Base-by-base conservation (phyloP, 2,329 filamentous ascomycete species). In the Fusarium falciforme region DNA sequence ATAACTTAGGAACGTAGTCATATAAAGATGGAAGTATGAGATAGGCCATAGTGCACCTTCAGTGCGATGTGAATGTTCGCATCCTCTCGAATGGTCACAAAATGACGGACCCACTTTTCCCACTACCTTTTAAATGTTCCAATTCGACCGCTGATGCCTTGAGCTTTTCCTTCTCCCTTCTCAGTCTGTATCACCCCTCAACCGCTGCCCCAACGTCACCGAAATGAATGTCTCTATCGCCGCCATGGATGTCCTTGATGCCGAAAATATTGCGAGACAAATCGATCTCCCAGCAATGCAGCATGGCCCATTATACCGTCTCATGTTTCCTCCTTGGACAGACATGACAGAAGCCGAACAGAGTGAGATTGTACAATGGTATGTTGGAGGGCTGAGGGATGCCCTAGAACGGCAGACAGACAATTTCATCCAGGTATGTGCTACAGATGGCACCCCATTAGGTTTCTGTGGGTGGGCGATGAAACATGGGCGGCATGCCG, bases 171-270 rank as follows among this genome's bases (percentile, higher is more conserved):
- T 31, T 10, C 11, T 31, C 9, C 29, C 29, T 31, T 9, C 29
- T 29, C 27, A 29, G 29, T 31, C 11, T 31, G 9, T 31, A 31
- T 31, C 29, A 31, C 29, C 29, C 3, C 29, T 31, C 3, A 4
- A 31, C 29, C 29, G 29, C 29, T 31, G 9, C 9, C 9, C 29
- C 29, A 11, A 4, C 29, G 8, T 10, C 2, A 81, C 83, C 17
- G 22, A 55, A 16, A 58, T 38, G 54, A 22, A 36, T 5, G 8
- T 12, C 12, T 58, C 54, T 6, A 38, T 58, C 20, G 11, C n/a
- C 10, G 5, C 33, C 6, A 27, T 58, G 14, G 33, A 58, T 25
- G 11, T 25, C 7, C 54, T 38, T 58, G 54, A 58, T 38, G 33
- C 33, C 6, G 31, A 58, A 17, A 12, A 6, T 27, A 36, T 40